phyloP scores from a whole-genome alignment of 768 basidiomycete species.

The Kwoniella sp. region DNA sequence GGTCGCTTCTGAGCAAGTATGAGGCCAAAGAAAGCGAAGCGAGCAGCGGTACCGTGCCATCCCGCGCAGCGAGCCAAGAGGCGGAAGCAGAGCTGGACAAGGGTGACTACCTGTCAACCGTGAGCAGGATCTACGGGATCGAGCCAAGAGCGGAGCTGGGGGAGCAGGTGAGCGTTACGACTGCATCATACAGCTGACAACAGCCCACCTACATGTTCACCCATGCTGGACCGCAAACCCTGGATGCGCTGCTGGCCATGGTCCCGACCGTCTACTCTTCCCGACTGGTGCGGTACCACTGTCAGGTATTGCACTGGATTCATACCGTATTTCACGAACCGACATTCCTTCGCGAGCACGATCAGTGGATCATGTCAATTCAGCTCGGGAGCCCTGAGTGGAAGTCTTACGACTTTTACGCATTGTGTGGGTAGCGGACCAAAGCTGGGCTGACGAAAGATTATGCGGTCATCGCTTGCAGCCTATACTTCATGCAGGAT shows the following conservation, averaged over 20 bases:
- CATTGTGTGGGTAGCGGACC: constrained; percentile 12
- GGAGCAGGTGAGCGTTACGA: constrained; percentile 6
- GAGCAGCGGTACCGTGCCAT: too few species aligned
- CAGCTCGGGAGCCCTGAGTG: neutral
- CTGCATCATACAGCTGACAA: neutral
- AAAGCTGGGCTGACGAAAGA: neutral
- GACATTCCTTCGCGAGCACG: constrained; percentile 15
- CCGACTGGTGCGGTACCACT: constrained; percentile 14
- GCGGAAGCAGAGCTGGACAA: constrained; percentile 5
- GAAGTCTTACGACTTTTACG: constrained; percentile 14
- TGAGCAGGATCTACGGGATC: constrained; percentile 12
- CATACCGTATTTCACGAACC: constrained; percentile 24
- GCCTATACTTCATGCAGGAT: constrained; percentile 22
- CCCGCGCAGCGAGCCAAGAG: too few species aligned
- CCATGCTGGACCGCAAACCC: constrained; percentile 1
- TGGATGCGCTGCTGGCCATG: constrained; percentile 8
- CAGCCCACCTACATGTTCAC: constrained; percentile 3
- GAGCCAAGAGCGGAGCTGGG: neutral
- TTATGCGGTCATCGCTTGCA: constrained; percentile 22
- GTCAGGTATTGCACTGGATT: constrained; percentile 20
- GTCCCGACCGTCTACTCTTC: constrained; percentile 5
- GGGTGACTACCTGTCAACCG: constrained; percentile 7
- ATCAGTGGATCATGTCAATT: constrained; percentile 9
- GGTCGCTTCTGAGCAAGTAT: neutral
- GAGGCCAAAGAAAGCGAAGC: too few species aligned